Conservation (phyloP, 768 basidiomycete genomes). For the Suillus placidus region DNA sequence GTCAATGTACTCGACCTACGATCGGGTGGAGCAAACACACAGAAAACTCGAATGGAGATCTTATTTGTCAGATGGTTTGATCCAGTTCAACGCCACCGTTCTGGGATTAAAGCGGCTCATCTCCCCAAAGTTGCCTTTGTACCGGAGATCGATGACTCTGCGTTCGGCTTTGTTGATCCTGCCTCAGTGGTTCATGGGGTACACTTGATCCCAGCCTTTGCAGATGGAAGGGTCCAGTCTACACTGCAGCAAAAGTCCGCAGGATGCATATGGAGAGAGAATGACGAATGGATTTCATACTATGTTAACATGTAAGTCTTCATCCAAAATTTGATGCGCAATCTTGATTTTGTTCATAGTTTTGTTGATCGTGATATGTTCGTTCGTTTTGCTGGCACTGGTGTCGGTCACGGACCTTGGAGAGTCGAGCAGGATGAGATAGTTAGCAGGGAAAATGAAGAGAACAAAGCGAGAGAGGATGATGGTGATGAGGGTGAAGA, state of each 20-base stretch:
- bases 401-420: slow-evolving; percentile 29
- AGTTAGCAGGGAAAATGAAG: not conserved
- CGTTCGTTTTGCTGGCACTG: slow-evolving; percentile 29
- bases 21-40: not conserved
- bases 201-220: slow-evolving; percentile 41
- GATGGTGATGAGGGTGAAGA: too few species aligned
- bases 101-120: slow-evolving; percentile 14
- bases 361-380: slow-evolving; percentile 30
- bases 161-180: slow-evolving; percentile 43
- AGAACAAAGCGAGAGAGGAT: too few species aligned
- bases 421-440: not conserved
- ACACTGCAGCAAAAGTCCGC: not conserved
- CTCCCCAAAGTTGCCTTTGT: slow-evolving; percentile 26
- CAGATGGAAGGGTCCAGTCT: slow-evolving; percentile 18
- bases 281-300: slow-evolving; percentile 23
- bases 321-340: not conserved
- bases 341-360: slow-evolving; percentile 1
- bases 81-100: slow-evolving; percentile 5
- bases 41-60: slow-evolving; percentile 25
- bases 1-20: slow-evolving; percentile 21
- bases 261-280: not conserved
- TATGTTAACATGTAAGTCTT: slow-evolving; percentile 32
- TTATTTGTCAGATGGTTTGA: slow-evolving; percentile 41
- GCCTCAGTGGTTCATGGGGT: slow-evolving; percentile 28
- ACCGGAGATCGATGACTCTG: slow-evolving; percentile 14